Base-by-base conservation (phyloP, 2,329 filamentous ascomycete genomes). In the Penicillium palitans region DNA sequence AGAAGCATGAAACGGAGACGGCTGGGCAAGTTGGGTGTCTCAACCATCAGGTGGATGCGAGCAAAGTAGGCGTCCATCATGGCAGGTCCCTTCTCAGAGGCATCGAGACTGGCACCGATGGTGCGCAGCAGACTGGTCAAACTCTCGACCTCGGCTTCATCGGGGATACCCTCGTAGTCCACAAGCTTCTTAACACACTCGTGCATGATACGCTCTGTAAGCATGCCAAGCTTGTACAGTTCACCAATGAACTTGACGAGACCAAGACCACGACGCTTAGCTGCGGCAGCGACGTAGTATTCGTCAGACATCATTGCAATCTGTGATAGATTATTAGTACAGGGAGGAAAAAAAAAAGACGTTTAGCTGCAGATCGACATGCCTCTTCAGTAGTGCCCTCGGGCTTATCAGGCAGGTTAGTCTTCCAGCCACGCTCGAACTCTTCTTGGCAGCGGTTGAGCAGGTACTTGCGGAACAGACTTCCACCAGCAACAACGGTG, bases 131-230 rank as follows among this genome's bases (percentile, higher is more conserved):
- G 84, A 80, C 96, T 97, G 70, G 89, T 92, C 77, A 99, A 87
- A 67, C 91, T 96, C 83, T 99, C 95, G 60, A 99, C 89, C 76
- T 97, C 93, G 54, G 93, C 90, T 79, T 99, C 95, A 68, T 99
- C 95, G 45, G 95, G 95, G 61, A 91, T 81, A 61, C 91, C 92
- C 72, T 93, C 89, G 77, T 96, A 98, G 79, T 99, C 93, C 66
- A 99, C 90, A 63, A 99, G 85, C 79, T 96, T 96, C 80, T 92
- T 89, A 29, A 99, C 92, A 84, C 95, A 99, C 78, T 97, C 91
- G 81, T 99, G 93, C 95, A 99, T 99, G 79, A 99, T 99, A 75
- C 93, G 90, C 77, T 97, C 91, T 61, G 95, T 99, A 76, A 99
- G 85, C 95, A 99, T 99, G 74, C 90, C 88, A 61, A 99, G 87